phyloP scores from a whole-genome alignment of 345 rosid genomes.

The Ceriops tagal region DNA sequence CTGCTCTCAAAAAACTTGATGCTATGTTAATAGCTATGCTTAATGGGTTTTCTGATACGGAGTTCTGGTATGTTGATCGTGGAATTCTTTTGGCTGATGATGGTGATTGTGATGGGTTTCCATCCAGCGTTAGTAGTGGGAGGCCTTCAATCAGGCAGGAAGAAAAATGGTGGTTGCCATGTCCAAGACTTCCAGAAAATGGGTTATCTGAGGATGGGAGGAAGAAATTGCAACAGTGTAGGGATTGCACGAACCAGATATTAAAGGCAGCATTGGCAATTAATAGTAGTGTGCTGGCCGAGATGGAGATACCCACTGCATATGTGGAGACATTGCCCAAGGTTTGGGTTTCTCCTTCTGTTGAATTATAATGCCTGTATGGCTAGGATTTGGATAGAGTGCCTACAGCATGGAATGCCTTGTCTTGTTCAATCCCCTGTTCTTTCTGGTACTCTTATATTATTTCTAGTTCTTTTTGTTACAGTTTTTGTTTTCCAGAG shows the following conservation, averaged over 20 bases:
- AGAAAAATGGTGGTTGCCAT: constrained; percentile 88
- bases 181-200: constrained; percentile 73
- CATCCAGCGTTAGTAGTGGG: constrained; percentile 46
- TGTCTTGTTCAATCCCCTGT: background rate
- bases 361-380: background rate
- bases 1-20: constrained; percentile 96
- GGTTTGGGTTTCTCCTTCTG: constrained; percentile 31
- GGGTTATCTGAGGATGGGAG: constrained; percentile 77
- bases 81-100: constrained; percentile 68
- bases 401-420: no score
- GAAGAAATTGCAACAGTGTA: constrained; percentile 76
- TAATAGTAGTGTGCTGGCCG: constrained; percentile 79
- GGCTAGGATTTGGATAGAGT: background rate
- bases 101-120: constrained; percentile 41
- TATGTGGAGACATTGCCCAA: constrained; percentile 88
- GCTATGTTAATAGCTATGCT: constrained; percentile 81
- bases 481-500: background rate
- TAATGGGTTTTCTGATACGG: constrained; percentile 63
- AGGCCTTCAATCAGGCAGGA: constrained; percentile 86
- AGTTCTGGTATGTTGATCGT: constrained; percentile 91
- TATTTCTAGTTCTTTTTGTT: background rate
- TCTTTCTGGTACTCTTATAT: background rate
- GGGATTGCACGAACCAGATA: constrained; percentile 89
- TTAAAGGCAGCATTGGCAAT: constrained; percentile 97
- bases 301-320: constrained; percentile 88